A percentile compares a stretch with the other conserved stretches of the same genome.
phyloP scores from a whole-genome alignment of 2,329 filamentous ascomycete species.

The Pseudocercospora macadamiae region DNA sequence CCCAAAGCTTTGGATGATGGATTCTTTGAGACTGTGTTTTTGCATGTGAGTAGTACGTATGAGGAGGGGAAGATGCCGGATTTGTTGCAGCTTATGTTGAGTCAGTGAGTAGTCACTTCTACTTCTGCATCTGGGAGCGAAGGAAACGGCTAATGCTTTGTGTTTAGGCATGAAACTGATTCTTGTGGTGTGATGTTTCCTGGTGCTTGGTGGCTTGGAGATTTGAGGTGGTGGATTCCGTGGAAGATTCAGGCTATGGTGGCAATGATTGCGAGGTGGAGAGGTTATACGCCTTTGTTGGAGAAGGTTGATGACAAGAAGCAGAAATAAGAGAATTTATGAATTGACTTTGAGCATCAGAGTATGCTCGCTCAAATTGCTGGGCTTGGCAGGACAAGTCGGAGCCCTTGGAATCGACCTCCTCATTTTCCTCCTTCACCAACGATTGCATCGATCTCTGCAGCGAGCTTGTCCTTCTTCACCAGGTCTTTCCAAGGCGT shows the following conservation, averaged over 20 bases:
- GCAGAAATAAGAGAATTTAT: background rate
- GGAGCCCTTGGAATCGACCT: too few relatives aligned
- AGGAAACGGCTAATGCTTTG: background rate
- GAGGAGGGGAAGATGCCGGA: conserved; percentile 6
- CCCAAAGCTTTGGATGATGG: conserved; percentile 9
- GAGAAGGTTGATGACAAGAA: conserved; percentile 8
- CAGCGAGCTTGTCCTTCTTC: too few relatives aligned
- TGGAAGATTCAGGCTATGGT: conserved; percentile 12
- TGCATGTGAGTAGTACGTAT: conserved; percentile 2
- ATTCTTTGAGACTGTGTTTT: conserved; percentile 18
- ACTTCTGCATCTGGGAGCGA: background rate
- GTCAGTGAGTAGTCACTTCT: conserved; percentile 7
- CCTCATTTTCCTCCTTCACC: too few relatives aligned
- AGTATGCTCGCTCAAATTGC: too few relatives aligned
- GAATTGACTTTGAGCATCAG: too few relatives aligned
- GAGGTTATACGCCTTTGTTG: conserved; percentile 10
- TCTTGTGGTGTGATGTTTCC: conserved; percentile 13
- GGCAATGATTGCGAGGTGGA: background rate
- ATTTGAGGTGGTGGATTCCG: conserved; percentile 19
- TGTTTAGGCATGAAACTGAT: conserved; percentile 9
- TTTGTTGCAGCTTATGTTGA: conserved; percentile 12
- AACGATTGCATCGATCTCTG: too few relatives aligned
- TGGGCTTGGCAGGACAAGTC: too few relatives aligned
- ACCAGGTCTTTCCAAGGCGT: too few relatives aligned
- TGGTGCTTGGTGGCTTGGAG: conserved; percentile 2